Base-by-base conservation (phyloP, 495 filamentous ascomycete genomes). In the Podospora sp. region DNA sequence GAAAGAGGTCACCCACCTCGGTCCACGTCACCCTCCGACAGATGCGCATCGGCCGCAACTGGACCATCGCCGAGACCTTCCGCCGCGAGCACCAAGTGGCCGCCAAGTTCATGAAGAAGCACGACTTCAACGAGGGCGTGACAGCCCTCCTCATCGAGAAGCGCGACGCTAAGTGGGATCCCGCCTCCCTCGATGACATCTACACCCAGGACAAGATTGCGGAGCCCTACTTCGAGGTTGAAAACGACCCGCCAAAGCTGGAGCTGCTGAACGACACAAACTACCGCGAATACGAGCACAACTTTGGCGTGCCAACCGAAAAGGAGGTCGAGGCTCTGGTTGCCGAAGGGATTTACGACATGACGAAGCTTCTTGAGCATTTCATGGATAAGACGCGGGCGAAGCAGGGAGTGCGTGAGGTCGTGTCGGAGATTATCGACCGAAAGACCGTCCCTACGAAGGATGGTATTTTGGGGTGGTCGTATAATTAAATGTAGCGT, bases 101-200 rank as follows among this genome's bases (percentile, higher is more conserved):
- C 4, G 74, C 83, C 50, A 84, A 85, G 60, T 97, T 98, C 83
- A 97, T 98, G 94, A 75, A 78, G 35, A 87, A 92, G 72, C 89
- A 87, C 5, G 95, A 99, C 76, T 99, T 98, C 77, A 85, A 86
- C 55, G 89, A 92, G 76, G 95, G 95, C 49, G 94, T 98, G 52
- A 86, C 85, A 62, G 89, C 92, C 26, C 83, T 86, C 24, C 83
- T 98, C 25, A 84, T 94, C 68, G 82, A 84, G 35, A 91, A 92
- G 78, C 76, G 81, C 61, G 78, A 79, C 26, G 86, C 91, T 2
- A 76, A 79, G 50, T 97, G 93, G 93, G 72, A 90, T 60, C 94
- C 94, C 5, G 83, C 83, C 24, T 84, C 81, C 6, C 81, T 97
- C 11, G 81, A 86, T 24, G 88, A 88, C 36, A 85, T 92, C 26